Base-by-base conservation (phyloP, 352 stramenopile genomes). In the Globisporangium megalacanthum region DNA sequence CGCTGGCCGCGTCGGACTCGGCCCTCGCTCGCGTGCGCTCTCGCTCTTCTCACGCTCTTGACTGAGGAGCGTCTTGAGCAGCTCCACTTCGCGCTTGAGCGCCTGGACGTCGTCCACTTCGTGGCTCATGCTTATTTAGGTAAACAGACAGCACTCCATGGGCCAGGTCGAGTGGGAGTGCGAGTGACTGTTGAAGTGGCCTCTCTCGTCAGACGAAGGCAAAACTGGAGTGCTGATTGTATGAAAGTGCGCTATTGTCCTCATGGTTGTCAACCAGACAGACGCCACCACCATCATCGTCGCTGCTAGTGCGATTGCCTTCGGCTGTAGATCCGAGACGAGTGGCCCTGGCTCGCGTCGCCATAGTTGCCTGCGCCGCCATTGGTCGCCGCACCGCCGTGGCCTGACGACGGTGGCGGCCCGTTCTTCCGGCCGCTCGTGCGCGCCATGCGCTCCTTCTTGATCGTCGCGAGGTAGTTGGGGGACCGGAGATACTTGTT, bases 401-500 rank as follows among this genome's bases (percentile, higher is more conserved):
- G 33, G 46, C 46, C 46, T 47, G n/a, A n/a, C 41, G 41, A 14
- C 41, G 10, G 39, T 17, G 14, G 41, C 15, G 41, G 7, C 6
- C 41, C 41, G 15, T 47, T 47, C 41, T 47, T 19, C 17, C 41
- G 41, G 4, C 15, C 41, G 13, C 25, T 50, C 17, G 17, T 50
- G 20, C 61, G 41, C 70, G 60, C 58, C 70, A 56, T 52, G 35
- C 80, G 74, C 56, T 90, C 75, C 61, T 89, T 73, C 66, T 89
- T 89, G 61, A 94, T 93, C 47, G 75, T 79, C 49, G 79, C 73
- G 54, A 95, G 61, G 58, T 95, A 92, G 64, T 94, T 94, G 35
- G 86, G 86, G 22, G 86, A 95, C 49, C 88, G 87, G 35, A 95
- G 62, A 67, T 73, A 93, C 68, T 93, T 86, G 79, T 95, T 93